phyloP scores from a whole-genome alignment of 2,329 filamentous ascomycete species.

The Fusarium lyarnte region DNA sequence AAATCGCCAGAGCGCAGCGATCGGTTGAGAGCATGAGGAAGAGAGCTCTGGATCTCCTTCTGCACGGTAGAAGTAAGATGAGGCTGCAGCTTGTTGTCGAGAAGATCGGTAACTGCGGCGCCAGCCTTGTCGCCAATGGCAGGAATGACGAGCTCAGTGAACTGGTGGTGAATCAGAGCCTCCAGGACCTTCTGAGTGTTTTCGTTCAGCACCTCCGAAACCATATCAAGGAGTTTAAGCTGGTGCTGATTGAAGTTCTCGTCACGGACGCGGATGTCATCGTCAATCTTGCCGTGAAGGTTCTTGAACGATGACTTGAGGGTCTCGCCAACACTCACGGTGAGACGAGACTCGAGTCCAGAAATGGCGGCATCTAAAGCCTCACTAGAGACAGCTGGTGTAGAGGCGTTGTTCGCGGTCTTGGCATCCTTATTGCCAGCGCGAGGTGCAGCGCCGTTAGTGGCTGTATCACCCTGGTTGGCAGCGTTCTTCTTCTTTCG shows the following conservation, averaged over 20 bases:
- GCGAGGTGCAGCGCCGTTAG: conserved; percentile 54
- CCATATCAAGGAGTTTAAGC: conserved; percentile 64
- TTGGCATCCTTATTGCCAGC: conserved; percentile 50
- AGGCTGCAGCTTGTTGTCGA: conserved; percentile 73
- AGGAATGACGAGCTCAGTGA: conserved; percentile 80
- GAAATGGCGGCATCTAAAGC: conserved; percentile 64
- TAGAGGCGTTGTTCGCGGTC: conserved; percentile 36
- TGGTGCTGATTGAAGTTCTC: conserved; percentile 63
- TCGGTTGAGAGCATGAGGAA: conserved; percentile 69
- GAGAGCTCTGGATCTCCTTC: conserved; percentile 74
- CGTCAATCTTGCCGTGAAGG: conserved; percentile 70
- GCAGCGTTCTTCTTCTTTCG: conserved; percentile 72
- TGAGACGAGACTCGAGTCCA: conserved; percentile 63
- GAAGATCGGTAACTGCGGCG: conserved; percentile 74
- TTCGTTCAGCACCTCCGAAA: conserved; percentile 68
- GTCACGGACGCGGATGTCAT: conserved; percentile 68
- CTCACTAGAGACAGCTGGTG: conserved; percentile 53
- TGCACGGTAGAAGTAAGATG: conserved; percentile 74
- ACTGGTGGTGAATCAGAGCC: conserved; percentile 79
- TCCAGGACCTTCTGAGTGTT: conserved; percentile 77
- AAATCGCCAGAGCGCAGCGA: conserved; percentile 77
- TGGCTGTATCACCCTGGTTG: conserved; percentile 55
- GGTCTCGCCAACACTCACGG: conserved; percentile 57
- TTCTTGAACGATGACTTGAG: conserved; percentile 69
- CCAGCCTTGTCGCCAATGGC: conserved; percentile 74